Base-by-base conservation (phyloP, 495 filamentous ascomycete species). In the Baudoinia panamericana region DNA sequence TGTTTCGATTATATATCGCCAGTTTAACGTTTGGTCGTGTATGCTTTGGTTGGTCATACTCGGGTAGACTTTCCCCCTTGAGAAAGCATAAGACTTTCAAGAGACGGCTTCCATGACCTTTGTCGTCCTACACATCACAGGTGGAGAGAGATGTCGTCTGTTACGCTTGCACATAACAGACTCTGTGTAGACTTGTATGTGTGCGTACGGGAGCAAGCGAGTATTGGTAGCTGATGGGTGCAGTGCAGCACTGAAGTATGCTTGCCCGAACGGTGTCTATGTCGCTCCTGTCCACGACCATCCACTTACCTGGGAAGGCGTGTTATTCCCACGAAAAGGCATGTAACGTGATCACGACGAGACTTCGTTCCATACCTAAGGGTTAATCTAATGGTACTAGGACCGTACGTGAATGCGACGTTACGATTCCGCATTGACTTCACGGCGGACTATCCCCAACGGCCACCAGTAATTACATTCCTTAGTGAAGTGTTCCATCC, bases 401-500 rank as follows among this genome's bases (percentile, higher is more conserved):
- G 88, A 15, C 90, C 88, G 12, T 96, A 94, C 63, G 71, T 82
- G 22, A 75, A 79, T 23, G 84, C 87, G 19, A 72, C 93, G 39
- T 73, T 97, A 43, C 83, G 87, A 40, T 93, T 95, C 64, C 77
- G 83, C 45, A 76, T 97, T 49, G 76, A 75, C 36, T 95, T 95
- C 56, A 84, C 90, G 7, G 63, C 78, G 46, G 67, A 67, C 19
- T 95, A 93, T 55, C 90, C 90, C 4, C 61, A 67, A 23, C 61
- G 79, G 6, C 82, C 90, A 28, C 90, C 90, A 5, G 66, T 84
- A 4, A 75, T 97, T 34, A 87, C 76, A 28, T 93, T 97, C 57
- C 66, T 73, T 20, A 90, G 81, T 30, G 88, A 95, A 50, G 76
- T 95, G 37, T 97, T 94, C 58, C 88, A 97, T 60, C 90, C 88